A percentile compares a stretch with the other conserved stretches of the same genome.
phyloP scores from a whole-genome alignment of 1,284 basidiomycete species.

The Acaromyces ingoldii region DNA sequence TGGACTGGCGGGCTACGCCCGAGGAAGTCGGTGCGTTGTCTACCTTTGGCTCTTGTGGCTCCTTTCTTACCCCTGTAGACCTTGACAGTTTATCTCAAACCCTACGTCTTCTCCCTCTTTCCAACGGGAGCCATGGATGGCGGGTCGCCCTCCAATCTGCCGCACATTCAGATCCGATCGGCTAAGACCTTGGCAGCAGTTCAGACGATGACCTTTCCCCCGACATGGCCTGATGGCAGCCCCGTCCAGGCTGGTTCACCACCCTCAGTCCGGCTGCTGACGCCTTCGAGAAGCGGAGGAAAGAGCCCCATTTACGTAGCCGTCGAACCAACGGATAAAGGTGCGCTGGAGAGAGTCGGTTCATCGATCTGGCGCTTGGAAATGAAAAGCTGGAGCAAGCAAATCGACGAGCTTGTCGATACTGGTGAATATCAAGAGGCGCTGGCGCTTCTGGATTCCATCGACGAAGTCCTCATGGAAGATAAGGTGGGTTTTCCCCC shows the following conservation, averaged over 20 bases:
- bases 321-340: conserved; percentile 20
- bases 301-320: conserved; percentile 29
- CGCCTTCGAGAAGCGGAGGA: conserved; percentile 19
- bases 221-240: conserved; percentile 5
- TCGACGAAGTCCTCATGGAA: conserved; percentile 56
- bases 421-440: conserved; percentile 73
- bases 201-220: conserved; percentile 35
- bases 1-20: conserved; percentile 75
- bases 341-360: conserved; percentile 49
- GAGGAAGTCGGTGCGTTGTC: conserved; percentile 66
- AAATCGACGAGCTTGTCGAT: conserved; percentile 76
- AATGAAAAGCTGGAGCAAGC: conserved; percentile 70
- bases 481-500: conserved; percentile 2
- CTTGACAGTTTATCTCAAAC: conserved; percentile 66
- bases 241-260: conserved; percentile 4
- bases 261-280: conserved; percentile 24
- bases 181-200: conserved; percentile 32
- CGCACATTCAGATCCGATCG: conserved; percentile 33
- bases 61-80: conserved; percentile 3
- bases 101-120: conserved; percentile 66
- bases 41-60: neutral
- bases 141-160: conserved; percentile 9
- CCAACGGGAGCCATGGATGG: conserved; percentile 10
- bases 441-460: conserved; percentile 68
- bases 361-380: conserved; percentile 71